phyloP scores from a whole-genome alignment of 169 alveolate species.

The Blepharisma undulans region DNA sequence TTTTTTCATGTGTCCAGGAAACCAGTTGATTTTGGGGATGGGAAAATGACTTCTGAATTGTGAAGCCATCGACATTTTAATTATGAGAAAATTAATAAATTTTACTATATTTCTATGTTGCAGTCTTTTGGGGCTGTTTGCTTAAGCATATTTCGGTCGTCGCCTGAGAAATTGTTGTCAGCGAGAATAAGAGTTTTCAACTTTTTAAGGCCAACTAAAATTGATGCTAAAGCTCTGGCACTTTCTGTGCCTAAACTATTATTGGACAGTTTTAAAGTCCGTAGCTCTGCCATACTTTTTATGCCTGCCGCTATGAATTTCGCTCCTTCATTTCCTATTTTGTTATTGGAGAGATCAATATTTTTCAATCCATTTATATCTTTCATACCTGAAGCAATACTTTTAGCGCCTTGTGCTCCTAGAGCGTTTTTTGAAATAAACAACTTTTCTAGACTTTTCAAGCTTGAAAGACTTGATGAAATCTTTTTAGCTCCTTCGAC shows the following conservation, averaged over 20 bases:
- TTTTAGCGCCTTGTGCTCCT: not conserved
- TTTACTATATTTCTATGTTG: not conserved
- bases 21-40: slow-evolving; percentile 63
- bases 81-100: too few species aligned
- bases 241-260: slow-evolving; percentile 5
- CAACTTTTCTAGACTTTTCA: not conserved
- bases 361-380: slow-evolving; percentile 2
- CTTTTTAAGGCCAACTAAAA: slow-evolving; percentile 19
- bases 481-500: slow-evolving; percentile 20
- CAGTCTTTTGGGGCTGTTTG: not conserved
- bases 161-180: not conserved
- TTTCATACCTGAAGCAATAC: not conserved
- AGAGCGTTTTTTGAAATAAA: not conserved
- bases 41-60: slow-evolving; percentile 15
- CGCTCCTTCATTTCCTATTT: slow-evolving; percentile 4
- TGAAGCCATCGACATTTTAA: not conserved
- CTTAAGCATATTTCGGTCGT: not conserved
- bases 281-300: not conserved
- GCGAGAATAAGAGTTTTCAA: not conserved
- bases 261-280: not conserved
- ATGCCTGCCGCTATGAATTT: not conserved
- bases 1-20: slow-evolving; percentile 83
- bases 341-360: not conserved
- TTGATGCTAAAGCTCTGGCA: not conserved
- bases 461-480: not conserved